These are phyloP conservation scores for Porphyrellus cyaneotinctus DNA, from an alignment of 768 basidiomycete species.

Conservation along the genomic window DNA sequence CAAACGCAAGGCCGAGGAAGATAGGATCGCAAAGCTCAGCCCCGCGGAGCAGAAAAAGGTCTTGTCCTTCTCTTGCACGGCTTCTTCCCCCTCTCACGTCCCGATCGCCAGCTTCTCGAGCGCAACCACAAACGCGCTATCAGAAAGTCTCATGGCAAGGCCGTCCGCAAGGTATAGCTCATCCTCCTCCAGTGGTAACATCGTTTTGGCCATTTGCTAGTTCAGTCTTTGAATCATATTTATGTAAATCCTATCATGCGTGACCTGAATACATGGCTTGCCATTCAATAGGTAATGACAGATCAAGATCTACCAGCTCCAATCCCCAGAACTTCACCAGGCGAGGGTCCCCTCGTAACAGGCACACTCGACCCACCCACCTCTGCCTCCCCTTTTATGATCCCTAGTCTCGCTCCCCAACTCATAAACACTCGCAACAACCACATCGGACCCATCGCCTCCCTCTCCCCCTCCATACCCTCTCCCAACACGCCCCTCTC, in stretches of 20 bases:
- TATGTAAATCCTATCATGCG: too few species aligned
- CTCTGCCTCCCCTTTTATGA: constrained; percentile 25
- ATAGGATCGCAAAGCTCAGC: constrained; percentile 66
- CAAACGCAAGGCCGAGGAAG: constrained; percentile 71
- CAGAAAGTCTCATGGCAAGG: constrained; percentile 67
- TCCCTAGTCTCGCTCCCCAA: constrained; percentile 66
- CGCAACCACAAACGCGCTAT: constrained; percentile 72
- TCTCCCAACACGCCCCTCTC: constrained; percentile 10
- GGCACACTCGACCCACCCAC: constrained; percentile 14
- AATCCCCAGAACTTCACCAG: constrained; percentile 5
- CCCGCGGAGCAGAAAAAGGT: constrained; percentile 84
- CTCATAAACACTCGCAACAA: constrained; percentile 70
- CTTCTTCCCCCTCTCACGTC: constrained; percentile 1
- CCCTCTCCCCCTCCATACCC: constrained; percentile 40
- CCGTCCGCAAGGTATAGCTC: constrained; percentile 32
- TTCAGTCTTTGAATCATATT: constrained; percentile 10
- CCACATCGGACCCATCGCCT: constrained; percentile 74
- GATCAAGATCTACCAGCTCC: constrained; percentile 14
- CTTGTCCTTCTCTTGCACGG: neutral
- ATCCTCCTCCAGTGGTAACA: neutral
- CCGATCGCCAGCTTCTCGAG: constrained; percentile 50
- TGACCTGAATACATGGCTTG: neutral
- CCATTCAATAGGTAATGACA: constrained; percentile 6
- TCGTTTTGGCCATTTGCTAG: constrained; percentile 1
- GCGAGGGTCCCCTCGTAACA: constrained; percentile 16